Base-by-base conservation (phyloP, 2,329 filamentous ascomycete genomes). In the Talaromyces pinophilus region DNA sequence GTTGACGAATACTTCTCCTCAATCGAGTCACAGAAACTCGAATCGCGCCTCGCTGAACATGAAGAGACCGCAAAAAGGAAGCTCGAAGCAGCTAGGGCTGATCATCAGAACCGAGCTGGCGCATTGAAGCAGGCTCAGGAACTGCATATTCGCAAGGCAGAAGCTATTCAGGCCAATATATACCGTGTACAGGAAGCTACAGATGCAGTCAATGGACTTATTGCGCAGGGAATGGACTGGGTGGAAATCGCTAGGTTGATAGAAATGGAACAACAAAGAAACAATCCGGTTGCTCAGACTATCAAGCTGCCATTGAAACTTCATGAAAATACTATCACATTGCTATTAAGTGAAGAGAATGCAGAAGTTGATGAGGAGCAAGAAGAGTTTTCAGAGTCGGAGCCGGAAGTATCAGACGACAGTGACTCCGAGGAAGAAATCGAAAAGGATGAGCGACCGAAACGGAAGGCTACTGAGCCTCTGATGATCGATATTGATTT, bases 1-100 rank as follows among this genome's bases (percentile, higher is more conserved):
- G 93, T 97, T 0, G 95, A 99, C 75, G 92, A 97, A 71, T 99
- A 97, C 81, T 98, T 96, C 77, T 98, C 95, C 0, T 98, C 94
- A 0, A 87, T 98, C 30, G 95, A 99, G 79, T 92, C 93, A 0
- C 94, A 97, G 76, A 96, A 92, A 75, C 84, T 98, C 0, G 91
- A 96, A 76, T 96, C 92, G 1, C 86, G 88, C 63, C 81, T 98
- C 4, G 88, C 87, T 3, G 94, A 98, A 76, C 87, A 90, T 59
- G 93, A 99, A 77, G 88, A 90, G 22, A 84, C 86, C 3, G 95
- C 95, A 2, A 91, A 90, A 78, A 88, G 87, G 73, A 97, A 96
- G 76, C 83, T 99, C 3, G 92, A 97, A 44, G 86, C 90, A n/a
- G 92, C 93, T 0, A 87, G 88, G 72, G 84, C 88, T 63, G 94